Conservation (phyloP, 257 asterid species). For the Solanum habrochaites region DNA sequence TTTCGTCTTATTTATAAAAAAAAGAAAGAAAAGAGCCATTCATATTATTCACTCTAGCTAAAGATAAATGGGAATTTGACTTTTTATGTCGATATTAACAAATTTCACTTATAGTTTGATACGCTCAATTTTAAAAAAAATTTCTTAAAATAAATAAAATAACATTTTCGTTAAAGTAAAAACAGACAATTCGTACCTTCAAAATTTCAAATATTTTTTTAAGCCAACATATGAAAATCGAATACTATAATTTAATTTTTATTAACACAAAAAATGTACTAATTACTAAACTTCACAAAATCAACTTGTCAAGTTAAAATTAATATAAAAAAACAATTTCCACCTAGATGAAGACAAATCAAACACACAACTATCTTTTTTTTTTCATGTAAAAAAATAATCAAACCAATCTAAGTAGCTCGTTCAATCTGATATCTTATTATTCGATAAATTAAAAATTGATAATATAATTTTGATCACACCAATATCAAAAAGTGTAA, state of each 20-base stretch:
- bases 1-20: neutral
- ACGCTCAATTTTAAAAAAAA: neutral
- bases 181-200: too few relatives aligned
- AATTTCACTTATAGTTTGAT: too few relatives aligned
- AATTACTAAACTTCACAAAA: neutral
- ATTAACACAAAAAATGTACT: neutral
- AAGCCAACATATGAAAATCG: neutral
- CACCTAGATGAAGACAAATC: neutral
- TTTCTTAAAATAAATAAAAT: too few relatives aligned
- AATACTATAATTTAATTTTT: neutral
- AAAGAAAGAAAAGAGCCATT: too few relatives aligned
- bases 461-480: neutral
- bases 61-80: neutral
- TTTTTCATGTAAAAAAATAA: neutral
- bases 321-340: neutral
- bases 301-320: neutral
- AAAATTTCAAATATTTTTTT: neutral
- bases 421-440: neutral
- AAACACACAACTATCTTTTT: neutral
- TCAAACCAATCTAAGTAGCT: neutral
- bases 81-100: too few relatives aligned
- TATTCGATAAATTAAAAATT: fast-evolving
- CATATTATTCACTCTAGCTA: neutral
- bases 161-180: too few relatives aligned
- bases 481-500: neutral